These are phyloP conservation scores for Triticum monococcum DNA, from an alignment of 176 grass and related monocot genomes.

Conservation along the genomic window DNA sequence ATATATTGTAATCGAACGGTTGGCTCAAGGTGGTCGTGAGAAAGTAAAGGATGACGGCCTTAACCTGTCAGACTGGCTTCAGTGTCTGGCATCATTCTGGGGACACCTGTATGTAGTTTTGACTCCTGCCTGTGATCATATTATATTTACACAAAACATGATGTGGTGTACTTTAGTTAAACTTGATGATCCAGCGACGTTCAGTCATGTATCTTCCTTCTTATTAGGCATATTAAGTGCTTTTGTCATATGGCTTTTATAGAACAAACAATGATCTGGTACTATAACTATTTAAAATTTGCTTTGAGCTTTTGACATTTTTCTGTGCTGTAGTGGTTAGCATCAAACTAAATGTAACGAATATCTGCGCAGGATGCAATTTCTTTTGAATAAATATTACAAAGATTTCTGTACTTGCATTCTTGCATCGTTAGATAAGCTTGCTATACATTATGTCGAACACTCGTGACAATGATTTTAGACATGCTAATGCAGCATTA, in stretches of 20 bases:
- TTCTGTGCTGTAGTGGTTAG: neutral
- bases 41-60: conserved; percentile 99
- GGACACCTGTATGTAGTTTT: conserved; percentile 84
- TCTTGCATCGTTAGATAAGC: neutral
- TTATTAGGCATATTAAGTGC: neutral
- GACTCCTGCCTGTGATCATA: conserved; percentile 5
- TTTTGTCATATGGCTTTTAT: neutral
- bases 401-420: neutral
- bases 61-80: conserved; percentile 99
- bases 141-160: neutral
- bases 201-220: neutral
- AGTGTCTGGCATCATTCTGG: conserved; percentile 98
- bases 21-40: conserved; percentile 88
- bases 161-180: neutral
- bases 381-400: neutral
- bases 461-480: neutral
- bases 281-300: neutral
- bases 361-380: neutral
- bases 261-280: neutral
- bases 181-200: neutral
- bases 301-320: neutral
- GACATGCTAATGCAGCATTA: neutral
- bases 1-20: conserved; percentile 97
- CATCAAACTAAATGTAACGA: neutral
- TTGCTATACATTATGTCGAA: neutral